These are phyloP conservation scores for Citrus mangshanensis DNA, from an alignment of 345 rosid genomes.

Conservation along the genomic window DNA sequence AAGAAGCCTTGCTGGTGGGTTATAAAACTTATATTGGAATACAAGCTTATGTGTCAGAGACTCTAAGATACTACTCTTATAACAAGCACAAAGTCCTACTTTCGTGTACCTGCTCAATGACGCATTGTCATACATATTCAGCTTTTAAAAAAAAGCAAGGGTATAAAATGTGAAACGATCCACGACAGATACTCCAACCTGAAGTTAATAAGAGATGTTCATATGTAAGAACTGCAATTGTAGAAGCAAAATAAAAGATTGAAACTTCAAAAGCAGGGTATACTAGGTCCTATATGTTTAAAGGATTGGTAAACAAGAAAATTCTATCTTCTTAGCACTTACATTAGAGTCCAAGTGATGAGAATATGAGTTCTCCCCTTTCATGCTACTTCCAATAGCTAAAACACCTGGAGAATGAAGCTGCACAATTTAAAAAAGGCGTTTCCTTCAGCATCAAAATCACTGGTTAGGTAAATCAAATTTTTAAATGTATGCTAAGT, in stretches of 20 bases:
- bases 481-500: neutral
- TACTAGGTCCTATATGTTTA: slow-evolving; percentile 4
- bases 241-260: slow-evolving; percentile 6
- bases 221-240: slow-evolving; percentile 8
- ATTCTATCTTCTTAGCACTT: slow-evolving; percentile 26
- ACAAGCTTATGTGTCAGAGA: neutral
- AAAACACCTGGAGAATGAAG: slow-evolving; percentile 96
- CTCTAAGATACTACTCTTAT: neutral
- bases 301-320: neutral
- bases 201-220: slow-evolving; percentile 17
- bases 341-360: slow-evolving; percentile 97
- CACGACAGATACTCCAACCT: slow-evolving; percentile 98
- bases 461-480: neutral
- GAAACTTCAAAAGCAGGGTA: neutral
- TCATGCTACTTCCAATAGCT: slow-evolving; percentile 97
- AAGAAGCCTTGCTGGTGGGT: neutral
- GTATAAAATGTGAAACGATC: slow-evolving; percentile 94
- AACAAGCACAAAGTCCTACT: neutral
- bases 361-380: slow-evolving; percentile 98
- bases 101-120: slow-evolving; percentile 77
- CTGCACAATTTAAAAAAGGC: slow-evolving; percentile 33
- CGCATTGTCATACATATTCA: slow-evolving; percentile 84
- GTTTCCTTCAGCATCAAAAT: slow-evolving; percentile 9
- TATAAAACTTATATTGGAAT: neutral
- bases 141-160: slow-evolving; percentile 88